Evolutionary conservation across 306 rosid species (phyloP).

Genomic region (Vachellia pachyceras): DNA sequence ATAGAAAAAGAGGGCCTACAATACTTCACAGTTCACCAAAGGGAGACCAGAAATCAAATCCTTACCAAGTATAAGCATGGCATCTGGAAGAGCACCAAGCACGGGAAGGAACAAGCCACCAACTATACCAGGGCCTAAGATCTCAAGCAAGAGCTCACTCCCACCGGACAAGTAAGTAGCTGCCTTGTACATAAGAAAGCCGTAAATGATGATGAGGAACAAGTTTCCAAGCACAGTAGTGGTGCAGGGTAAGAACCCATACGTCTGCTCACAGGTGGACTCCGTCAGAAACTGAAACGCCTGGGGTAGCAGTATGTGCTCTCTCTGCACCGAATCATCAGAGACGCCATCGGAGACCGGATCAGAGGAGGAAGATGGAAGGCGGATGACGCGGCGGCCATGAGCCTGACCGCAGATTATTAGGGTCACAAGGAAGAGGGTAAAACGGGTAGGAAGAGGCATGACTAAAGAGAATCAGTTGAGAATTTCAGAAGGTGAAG

Average conservation of each 20-base stretch:
- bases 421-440: slow-evolving; percentile 41
- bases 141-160: slow-evolving; percentile 87
- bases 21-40: background rate
- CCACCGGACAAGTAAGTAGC: slow-evolving; percentile 81
- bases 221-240: slow-evolving; percentile 57
- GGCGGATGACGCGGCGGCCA: slow-evolving; percentile 36
- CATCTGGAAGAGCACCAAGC: slow-evolving; percentile 65
- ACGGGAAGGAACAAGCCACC: slow-evolving; percentile 91
- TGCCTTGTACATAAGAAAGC: slow-evolving; percentile 72
- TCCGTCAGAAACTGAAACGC: slow-evolving; percentile 31
- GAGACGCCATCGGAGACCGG: slow-evolving; percentile 65
- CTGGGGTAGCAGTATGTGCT: slow-evolving; percentile 24
- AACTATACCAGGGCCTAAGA: slow-evolving; percentile 91
- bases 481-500: background rate
- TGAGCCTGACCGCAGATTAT: slow-evolving; percentile 55
- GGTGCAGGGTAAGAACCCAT: slow-evolving; percentile 88
- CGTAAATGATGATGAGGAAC: slow-evolving; percentile 72
- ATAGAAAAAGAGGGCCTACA: background rate
- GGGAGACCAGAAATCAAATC: background rate
- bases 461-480: background rate
- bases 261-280: slow-evolving; percentile 75
- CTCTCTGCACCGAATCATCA: background rate
- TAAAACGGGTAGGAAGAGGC: background rate
- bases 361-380: slow-evolving; percentile 37
- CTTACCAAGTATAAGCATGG: slow-evolving; percentile 62